Percentiles rank a stretch among this genome's conserved stretches.
Evolutionary conservation across 306 rosid genomes (phyloP).

Genomic region (Cicer arietinum): DNA sequence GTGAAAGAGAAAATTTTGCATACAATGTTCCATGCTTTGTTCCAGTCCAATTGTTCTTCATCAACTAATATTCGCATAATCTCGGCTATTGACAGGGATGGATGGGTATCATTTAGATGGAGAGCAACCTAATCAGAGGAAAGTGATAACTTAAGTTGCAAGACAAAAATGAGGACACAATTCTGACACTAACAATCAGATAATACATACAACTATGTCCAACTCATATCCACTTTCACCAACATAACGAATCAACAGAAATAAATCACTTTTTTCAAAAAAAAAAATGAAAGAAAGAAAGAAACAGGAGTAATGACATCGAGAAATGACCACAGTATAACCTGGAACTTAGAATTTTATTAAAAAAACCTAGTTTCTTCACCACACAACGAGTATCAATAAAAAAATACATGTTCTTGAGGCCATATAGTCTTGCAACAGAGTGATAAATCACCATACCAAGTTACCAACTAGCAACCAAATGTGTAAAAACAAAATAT

Average conservation of each 20-base stretch:
- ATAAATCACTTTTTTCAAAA: background rate
- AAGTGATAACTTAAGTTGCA: constrained; percentile 32
- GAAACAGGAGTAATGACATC: background rate
- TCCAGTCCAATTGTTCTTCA: constrained; percentile 72
- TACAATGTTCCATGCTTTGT: constrained; percentile 65
- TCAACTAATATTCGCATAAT: constrained; percentile 74
- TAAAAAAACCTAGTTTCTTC: constrained; percentile 11
- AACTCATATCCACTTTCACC: constrained; percentile 22
- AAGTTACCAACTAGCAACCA: constrained; percentile 38
- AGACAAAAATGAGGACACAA: constrained; percentile 38
- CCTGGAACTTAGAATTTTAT: constrained; percentile 22
- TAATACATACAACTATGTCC: constrained; percentile 23
- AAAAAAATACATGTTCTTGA: background rate
- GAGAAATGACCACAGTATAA: constrained; percentile 15
- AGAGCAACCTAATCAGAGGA: constrained; percentile 62
- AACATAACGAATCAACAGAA: constrained; percentile 28
- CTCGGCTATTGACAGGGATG: constrained; percentile 75
- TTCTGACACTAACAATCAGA: constrained; percentile 19
- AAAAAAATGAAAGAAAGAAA: background rate
- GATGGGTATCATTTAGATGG: constrained; percentile 81
- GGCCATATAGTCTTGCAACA: constrained; percentile 36
- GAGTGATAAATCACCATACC: constrained; percentile 34
- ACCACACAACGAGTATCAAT: constrained; percentile 22
- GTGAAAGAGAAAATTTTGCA: constrained; percentile 70
- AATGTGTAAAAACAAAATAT: constrained; percentile 21